Conservation (phyloP, 495 filamentous ascomycete species). For the Daldinia caldariorum region DNA sequence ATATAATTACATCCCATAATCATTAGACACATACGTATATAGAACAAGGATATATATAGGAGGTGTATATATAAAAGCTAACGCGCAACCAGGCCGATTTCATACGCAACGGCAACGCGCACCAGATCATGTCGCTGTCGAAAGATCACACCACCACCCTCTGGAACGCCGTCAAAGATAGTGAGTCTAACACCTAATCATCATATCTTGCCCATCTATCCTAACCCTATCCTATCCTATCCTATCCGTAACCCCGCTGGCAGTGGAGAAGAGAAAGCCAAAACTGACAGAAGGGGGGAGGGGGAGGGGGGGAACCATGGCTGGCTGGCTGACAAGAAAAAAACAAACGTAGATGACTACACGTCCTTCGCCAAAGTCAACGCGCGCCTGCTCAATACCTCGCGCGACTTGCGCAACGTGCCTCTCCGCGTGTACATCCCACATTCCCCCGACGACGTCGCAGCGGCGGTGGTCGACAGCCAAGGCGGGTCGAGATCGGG, state of each 20-base stretch:
- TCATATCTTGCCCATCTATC: too few species aligned
- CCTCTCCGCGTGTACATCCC: conserved; percentile 91
- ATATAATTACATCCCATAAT: neutral
- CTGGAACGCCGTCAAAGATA: conserved; percentile 84
- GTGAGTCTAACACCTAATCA: too few species aligned
- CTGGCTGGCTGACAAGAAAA: too few species aligned
- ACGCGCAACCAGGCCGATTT: conserved; percentile 74
- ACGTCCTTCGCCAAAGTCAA: conserved; percentile 76
- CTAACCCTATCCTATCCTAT: too few species aligned
- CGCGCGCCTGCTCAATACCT: conserved; percentile 78
- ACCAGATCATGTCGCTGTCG: conserved; percentile 90
- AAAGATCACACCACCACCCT: conserved; percentile 87
- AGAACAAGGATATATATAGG: neutral
- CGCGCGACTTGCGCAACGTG: conserved; percentile 78
- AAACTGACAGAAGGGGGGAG: neutral
- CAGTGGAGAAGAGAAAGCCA: too few species aligned
- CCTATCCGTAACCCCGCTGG: too few species aligned
- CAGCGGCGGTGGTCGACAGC: conserved; percentile 50
- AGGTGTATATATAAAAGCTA: too few species aligned
- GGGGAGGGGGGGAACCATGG: too few species aligned
- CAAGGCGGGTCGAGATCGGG: conserved; percentile 50
- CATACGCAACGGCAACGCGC: conserved; percentile 87
- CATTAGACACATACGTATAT: neutral
- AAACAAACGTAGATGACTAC: conserved; percentile 73
- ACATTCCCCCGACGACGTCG: conserved; percentile 61